Evolutionary conservation across 164 flowering plant genomes (phyloP).

Genomic region (Annona squamosa): DNA sequence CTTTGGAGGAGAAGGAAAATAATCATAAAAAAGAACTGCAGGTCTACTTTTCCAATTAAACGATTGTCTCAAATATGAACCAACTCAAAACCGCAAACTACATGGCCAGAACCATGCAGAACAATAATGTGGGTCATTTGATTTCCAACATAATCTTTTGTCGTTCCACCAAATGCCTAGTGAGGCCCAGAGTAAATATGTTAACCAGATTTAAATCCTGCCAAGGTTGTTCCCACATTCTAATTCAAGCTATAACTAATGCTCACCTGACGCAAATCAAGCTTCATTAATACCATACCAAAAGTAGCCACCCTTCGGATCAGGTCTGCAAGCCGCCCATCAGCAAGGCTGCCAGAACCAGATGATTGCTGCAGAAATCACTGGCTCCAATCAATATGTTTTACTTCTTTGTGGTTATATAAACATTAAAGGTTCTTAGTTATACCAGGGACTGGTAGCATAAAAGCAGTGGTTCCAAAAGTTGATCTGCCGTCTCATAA

Average conservation of each 20-base stretch:
- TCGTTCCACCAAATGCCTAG: background rate
- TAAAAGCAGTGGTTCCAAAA: constrained; percentile 71
- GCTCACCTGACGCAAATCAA: constrained; percentile 90
- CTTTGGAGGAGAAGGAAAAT: constrained; percentile 23
- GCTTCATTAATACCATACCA: constrained; percentile 91
- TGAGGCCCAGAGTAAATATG: no score
- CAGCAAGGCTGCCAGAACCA: constrained; percentile 82
- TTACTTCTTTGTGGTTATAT: constrained; percentile 1
- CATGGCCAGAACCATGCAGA: background rate
- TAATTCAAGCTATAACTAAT: constrained; percentile 1
- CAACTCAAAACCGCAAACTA: background rate
- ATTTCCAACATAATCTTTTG: background rate
- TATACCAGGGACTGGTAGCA: constrained; percentile 89
- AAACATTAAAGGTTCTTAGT: background rate
- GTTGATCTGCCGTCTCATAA: constrained; percentile 75
- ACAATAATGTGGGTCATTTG: background rate
- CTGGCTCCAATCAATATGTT: constrained; percentile 3
- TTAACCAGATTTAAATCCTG: background rate
- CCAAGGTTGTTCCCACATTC: background rate
- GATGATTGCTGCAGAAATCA: constrained; percentile 63
- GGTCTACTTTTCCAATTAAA: background rate
- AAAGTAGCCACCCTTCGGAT: constrained; percentile 87
- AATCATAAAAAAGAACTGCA: background rate
- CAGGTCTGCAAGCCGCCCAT: constrained; percentile 87
- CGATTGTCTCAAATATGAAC: no score